Evolutionary conservation across 768 basidiomycete species (phyloP), one percentile per base, ranked within the genome.

Genomic region (Serendipita indica): DNA sequence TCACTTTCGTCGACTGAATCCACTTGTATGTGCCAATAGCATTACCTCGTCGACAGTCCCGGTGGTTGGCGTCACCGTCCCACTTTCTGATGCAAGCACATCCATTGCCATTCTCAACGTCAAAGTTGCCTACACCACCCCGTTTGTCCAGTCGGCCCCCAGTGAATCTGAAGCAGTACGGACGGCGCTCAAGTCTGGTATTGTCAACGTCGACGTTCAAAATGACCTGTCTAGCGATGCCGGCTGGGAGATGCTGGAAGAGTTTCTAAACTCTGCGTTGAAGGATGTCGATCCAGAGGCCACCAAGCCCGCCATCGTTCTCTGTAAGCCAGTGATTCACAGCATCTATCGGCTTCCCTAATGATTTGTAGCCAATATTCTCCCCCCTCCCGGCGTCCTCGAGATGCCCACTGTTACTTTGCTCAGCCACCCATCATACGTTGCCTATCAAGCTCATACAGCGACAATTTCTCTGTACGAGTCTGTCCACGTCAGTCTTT

Each of bases 371-470:
- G 89, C 83, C 57, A 89, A 87, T 67, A 69, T 87, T 39, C 75
- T 91, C 7, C 89, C 87, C 41, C 89, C 89, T 34, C 84, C 88
- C 0, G 79, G 85, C 63, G 80, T 82, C 63, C 74, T 86, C 34
- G 71, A 77, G 57, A 67, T 84, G 41, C 84, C 87, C 0, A 83
- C 87, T 60, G 84, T 88, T 37, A 82, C 84, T 68, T 72, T 89
- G 67, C 82, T 89, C 75, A 84, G 80, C 49, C 84, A 89, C 64
- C 81, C 85, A 1, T 75, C 76, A 0, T 90, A 89, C 66, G 74
- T 75, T 28, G 76, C 79, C 46, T 91, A 84, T 69, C 85, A 89
- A 65, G 73, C 81, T 2, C 83, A 82, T 61, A 74, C 77, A 7
- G 85, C 86, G 0, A 74, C 83, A 0, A 71, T 91, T 28, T 89